Percentiles rank a stretch among this genome's conserved stretches.
These are phyloP conservation scores for Zasmidium angulare DNA, from an alignment of 2,329 filamentous ascomycete species.

Conservation along the genomic window DNA sequence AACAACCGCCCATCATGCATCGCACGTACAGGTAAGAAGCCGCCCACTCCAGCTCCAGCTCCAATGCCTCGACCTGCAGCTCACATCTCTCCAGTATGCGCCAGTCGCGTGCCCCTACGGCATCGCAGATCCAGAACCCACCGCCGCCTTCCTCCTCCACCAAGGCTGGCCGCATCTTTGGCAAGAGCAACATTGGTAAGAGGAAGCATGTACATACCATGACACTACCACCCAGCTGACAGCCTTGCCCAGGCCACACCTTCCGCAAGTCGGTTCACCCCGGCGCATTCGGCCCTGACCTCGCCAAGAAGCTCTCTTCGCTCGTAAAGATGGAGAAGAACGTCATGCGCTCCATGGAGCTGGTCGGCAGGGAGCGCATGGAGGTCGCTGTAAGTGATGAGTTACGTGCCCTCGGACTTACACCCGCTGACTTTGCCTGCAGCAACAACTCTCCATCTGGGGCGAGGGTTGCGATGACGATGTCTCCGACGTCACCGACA, in stretches of 20 bases:
- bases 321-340: slow-evolving; percentile 99
- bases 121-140: slow-evolving; percentile 86
- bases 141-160: slow-evolving; percentile 89
- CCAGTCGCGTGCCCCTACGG: slow-evolving; percentile 92
- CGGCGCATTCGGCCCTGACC: slow-evolving; percentile 78
- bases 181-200: slow-evolving; percentile 81
- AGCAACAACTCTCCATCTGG: slow-evolving; percentile 99
- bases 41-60: too few relatives aligned
- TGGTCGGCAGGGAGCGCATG: slow-evolving; percentile 94
- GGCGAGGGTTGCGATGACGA: slow-evolving; percentile 94
- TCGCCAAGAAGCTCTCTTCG: slow-evolving; percentile 96
- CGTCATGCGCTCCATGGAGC: slow-evolving; percentile 96
- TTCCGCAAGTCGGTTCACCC: slow-evolving; percentile 69
- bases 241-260: slow-evolving; percentile 57
- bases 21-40: slow-evolving; percentile 67
- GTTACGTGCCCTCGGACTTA: not conserved
- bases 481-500: slow-evolving; percentile 98
- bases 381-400: slow-evolving; percentile 80
- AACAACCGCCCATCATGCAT: slow-evolving; percentile 66
- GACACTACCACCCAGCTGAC: not conserved
- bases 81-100: slow-evolving; percentile 68
- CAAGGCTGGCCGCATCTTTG: slow-evolving; percentile 87
- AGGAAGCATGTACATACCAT: not conserved
- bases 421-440: not conserved
- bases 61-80: too few relatives aligned